Base-by-base conservation (phyloP, 73 alveolate species). In the Durusdinium trenchii region DNA sequence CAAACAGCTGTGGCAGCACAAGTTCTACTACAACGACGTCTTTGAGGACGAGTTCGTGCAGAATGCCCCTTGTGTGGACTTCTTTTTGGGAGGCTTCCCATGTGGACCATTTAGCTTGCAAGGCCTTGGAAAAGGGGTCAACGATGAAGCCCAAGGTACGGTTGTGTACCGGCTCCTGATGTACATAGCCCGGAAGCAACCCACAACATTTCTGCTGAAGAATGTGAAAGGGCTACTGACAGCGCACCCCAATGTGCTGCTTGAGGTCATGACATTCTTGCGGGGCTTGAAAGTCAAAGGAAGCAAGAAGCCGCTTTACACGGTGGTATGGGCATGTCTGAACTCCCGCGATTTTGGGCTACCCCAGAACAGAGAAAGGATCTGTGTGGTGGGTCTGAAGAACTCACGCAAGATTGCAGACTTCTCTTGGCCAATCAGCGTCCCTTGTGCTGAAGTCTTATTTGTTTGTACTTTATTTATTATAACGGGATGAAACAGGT, bases 31-130 rank as follows among this genome's bases (percentile, higher is more conserved):
- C 50, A 36, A 82, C 50, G 16, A 82, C n/a, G 92, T 82, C 50
- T 35, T 82, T 2, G 71, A 50, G 50, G 18, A 3, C 28, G 47
- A 82, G n/a, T 82, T 82, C 48, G 48, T 82, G 3, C 3, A 47
- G 47, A 35, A 82, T 6, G 92, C 92, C 32, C 92, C 92, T 4
- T 6, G 47, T 10, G 92, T 82, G 36, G 92, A 82, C 71, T 23
- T 82, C 38, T 82, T 82, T 35, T 28, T 82, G 73, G 92, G 43
- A 4, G 92, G 92, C 3, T 46, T 50, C 46, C 92, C 92, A 3
- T 82, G 92, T 43, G 50, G 36, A 35, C 92, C 92, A 26, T 82
- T 28, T 28, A 7, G 38, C 35, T 46, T 30, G 4, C 69, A 45
- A 32, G 91, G 91, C 36, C 47, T 12, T 3, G 67, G 54, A 20